These are phyloP conservation scores for Mycena polygramma DNA, from an alignment of 768 basidiomycete genomes.

Conservation along the genomic window DNA sequence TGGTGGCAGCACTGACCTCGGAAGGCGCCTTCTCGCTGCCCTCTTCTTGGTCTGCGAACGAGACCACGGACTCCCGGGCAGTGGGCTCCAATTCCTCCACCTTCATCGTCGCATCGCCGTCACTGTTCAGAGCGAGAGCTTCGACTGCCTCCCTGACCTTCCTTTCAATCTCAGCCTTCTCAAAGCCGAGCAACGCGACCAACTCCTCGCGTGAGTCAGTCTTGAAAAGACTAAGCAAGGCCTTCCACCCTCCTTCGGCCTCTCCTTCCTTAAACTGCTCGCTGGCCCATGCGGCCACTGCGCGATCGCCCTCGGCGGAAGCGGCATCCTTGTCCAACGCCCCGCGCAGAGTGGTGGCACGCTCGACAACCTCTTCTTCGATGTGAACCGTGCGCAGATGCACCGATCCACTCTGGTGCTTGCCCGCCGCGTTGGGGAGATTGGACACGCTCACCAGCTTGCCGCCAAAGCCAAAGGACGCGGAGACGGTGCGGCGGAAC, in stretches of 20 bases:
- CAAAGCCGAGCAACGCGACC: conserved; percentile 91
- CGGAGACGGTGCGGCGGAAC: conserved; percentile 87
- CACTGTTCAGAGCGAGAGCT: conserved; percentile 68
- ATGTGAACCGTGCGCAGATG: conserved; percentile 85
- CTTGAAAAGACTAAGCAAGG: conserved; percentile 88
- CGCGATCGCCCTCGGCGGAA: conserved; percentile 64
- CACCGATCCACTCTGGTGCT: conserved; percentile 85
- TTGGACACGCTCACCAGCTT: conserved; percentile 86
- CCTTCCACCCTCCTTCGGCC: conserved; percentile 81
- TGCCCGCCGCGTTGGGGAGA: conserved; percentile 78
- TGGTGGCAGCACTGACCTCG: conserved; percentile 67
- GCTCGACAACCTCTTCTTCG: conserved; percentile 79
- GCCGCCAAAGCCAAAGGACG: conserved; percentile 93
- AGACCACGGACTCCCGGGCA: conserved; percentile 81
- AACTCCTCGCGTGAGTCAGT: conserved; percentile 92
- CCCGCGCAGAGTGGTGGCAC: conserved; percentile 74
- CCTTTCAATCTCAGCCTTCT: conserved; percentile 84
- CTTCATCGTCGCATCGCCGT: conserved; percentile 47
- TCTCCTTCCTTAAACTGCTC: conserved; percentile 57
- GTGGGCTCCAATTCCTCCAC: conserved; percentile 57
- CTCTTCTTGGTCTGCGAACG: conserved; percentile 83
- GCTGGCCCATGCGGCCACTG: conserved; percentile 77
- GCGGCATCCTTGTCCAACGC: conserved; percentile 45
- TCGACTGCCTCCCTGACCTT: conserved; percentile 88
- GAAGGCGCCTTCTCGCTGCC: conserved; percentile 76